These are phyloP conservation scores for Phytophthora capsici DNA, from an alignment of 352 stramenopile genomes.

Conservation along the genomic window DNA sequence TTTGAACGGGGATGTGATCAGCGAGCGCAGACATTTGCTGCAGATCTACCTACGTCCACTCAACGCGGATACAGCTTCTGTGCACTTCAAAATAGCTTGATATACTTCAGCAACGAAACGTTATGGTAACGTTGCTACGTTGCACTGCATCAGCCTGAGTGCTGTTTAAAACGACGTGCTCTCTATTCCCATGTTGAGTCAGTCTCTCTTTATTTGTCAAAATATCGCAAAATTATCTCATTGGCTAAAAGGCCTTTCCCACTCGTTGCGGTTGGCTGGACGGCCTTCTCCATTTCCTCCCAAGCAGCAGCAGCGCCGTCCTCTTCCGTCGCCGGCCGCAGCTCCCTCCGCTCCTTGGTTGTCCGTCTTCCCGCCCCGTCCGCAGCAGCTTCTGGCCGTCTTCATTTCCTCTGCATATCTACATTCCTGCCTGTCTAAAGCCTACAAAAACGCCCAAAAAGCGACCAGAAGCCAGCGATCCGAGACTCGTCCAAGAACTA, in stretches of 20 bases:
- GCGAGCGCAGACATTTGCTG: no score
- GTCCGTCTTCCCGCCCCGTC: not conserved
- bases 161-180: conserved; percentile 7
- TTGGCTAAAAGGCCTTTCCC: conserved; percentile 3
- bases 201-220: not conserved
- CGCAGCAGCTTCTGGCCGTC: conserved; percentile 6
- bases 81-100: no score
- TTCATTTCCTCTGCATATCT: conserved; percentile 12
- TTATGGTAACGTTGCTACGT: no score
- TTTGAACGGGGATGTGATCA: no score
- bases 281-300: conserved; percentile 18
- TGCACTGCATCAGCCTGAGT: not conserved
- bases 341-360: not conserved
- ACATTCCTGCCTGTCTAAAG: conserved; percentile 15
- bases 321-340: conserved; percentile 3
- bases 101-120: no score
- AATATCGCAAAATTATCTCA: not conserved
- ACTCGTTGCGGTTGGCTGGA: conserved; percentile 2
- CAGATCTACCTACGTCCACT: no score
- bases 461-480: conserved; percentile 7
- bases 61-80: no score
- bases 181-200: not conserved
- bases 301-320: not conserved
- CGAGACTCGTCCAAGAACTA: conserved; percentile 8
- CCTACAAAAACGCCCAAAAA: not conserved